Evolutionary conservation across 768 basidiomycete genomes (phyloP), one percentile per base, ranked within the genome.

Genomic region (Amanita thiersii): DNA sequence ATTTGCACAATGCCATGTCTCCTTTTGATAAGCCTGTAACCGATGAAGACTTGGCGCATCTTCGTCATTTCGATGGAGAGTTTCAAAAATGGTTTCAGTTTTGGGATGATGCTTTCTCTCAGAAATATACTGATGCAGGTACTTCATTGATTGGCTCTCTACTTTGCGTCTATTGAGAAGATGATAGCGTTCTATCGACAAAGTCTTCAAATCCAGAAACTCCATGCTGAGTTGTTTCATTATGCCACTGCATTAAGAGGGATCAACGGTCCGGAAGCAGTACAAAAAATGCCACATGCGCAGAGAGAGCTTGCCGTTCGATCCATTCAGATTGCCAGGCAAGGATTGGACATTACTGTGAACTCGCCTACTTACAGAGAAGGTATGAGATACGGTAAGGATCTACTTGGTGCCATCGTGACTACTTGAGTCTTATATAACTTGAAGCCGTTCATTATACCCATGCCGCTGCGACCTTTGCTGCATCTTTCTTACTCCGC

Each of bases 401-500:
- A 24, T 8, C 18, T 0, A 7, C 29, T 5, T 32, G n/a, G 4
- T 26, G 19, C 15, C 10, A 3, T 26, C 7, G 14, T 24, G 17
- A n/a, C 20, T 40, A 6, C 42, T 19, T 18, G 41, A 7, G 30
- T 39, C 29, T 44, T 33, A 51, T 40, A 43, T 33, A 8, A 20
- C 33, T 38, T 29, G 32, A 43, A 88, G 87, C 89, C 11, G 86
- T 91, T n/a, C 82, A 88, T 55, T 85, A 86, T 52, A 86, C 86
- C 10, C 92, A 97, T 56, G 87, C 88, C 30, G 88, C 89, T 20
- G 92, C 92, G 4, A 94, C 92, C 0, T 97, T 97, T 62, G 77
- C 87, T 15, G 92, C 91, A 9, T 88, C 89, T 3, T 86, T 97
- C 60, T 68, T 94, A 45, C 69, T 97, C 37, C 81, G 92, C 23